Conservation (phyloP, 129 eudicot species). For the Mikania micrantha region DNA sequence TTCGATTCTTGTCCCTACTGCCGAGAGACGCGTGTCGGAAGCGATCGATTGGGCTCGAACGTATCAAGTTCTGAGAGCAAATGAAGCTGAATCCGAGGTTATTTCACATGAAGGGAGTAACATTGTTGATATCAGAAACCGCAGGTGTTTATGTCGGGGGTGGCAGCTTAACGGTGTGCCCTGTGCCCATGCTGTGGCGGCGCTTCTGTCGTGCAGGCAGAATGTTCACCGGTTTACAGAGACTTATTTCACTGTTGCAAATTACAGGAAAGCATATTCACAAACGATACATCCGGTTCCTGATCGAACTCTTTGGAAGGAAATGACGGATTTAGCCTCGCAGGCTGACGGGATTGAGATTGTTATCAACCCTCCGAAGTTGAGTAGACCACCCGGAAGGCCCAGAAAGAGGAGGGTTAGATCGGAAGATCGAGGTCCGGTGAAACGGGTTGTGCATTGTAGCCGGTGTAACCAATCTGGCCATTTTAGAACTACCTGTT, state of each 20-base stretch:
- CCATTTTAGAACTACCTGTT: slow-evolving; percentile 81
- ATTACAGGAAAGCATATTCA: slow-evolving; percentile 67
- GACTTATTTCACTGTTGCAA: slow-evolving; percentile 71
- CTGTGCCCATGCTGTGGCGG: slow-evolving; percentile 92
- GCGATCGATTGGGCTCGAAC: slow-evolving; percentile 81
- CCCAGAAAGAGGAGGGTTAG: slow-evolving; percentile 71
- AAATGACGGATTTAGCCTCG: slow-evolving; percentile 32
- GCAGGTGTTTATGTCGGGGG: slow-evolving; percentile 74
- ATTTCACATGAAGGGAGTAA: slow-evolving; percentile 73
- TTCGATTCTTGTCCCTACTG: slow-evolving; percentile 76
- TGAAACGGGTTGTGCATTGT: slow-evolving; percentile 81
- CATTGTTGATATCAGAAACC: slow-evolving; percentile 72
- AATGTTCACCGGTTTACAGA: slow-evolving; percentile 83
- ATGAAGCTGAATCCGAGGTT: slow-evolving; percentile 87
- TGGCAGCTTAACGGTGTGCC: slow-evolving; percentile 90
- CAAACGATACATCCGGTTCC: slow-evolving; percentile 89
- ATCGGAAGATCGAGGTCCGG: slow-evolving; percentile 67
- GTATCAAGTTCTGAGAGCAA: slow-evolving; percentile 76
- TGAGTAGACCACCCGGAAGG: slow-evolving; percentile 63
- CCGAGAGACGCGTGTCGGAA: slow-evolving; percentile 75
- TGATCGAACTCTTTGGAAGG: slow-evolving; percentile 63
- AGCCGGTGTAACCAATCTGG: slow-evolving; percentile 91
- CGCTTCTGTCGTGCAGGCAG: slow-evolving; percentile 79
- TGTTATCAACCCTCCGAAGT: slow-evolving; percentile 69
- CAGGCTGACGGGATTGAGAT: slow-evolving; percentile 33